Conservation (phyloP, 2,329 filamentous ascomycete species). For the Alternaria consortialis region DNA sequence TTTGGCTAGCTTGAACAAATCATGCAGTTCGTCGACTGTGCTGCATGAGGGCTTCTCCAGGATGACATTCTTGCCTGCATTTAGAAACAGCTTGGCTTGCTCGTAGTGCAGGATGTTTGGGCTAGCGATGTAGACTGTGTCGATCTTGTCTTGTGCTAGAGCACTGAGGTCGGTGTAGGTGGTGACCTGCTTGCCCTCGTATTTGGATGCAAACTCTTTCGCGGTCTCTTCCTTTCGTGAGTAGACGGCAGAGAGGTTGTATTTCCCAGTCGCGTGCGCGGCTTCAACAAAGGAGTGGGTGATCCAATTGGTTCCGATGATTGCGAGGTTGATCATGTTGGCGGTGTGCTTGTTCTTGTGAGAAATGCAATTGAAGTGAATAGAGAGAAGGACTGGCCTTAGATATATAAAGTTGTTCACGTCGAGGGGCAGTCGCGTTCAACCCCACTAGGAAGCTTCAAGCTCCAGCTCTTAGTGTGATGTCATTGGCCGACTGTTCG, state of each 20-base stretch:
- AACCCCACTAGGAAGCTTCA: conserved; percentile 23
- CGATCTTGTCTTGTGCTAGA: conserved; percentile 52
- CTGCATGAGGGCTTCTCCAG: conserved; percentile 61
- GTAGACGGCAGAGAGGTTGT: conserved; percentile 58
- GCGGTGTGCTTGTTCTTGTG: not conserved
- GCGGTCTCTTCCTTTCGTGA: conserved; percentile 57
- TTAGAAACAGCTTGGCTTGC: conserved; percentile 55
- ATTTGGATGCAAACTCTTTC: conserved; percentile 54
- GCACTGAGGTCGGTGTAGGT: conserved; percentile 53
- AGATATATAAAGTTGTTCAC: not conserved
- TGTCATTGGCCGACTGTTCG: conserved; percentile 30
- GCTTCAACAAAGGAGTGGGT: conserved; percentile 58
- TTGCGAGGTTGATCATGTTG: conserved; percentile 55
- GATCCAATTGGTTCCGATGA: conserved; percentile 61
- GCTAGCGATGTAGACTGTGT: conserved; percentile 60
- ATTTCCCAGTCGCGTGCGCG: conserved; percentile 55
- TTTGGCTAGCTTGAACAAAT: conserved; percentile 54
- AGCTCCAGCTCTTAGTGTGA: conserved; percentile 15
- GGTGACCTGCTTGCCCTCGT: conserved; percentile 40
- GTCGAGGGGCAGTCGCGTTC: conserved; percentile 17
- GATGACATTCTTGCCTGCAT: conserved; percentile 59
- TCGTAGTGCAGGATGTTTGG: conserved; percentile 59
- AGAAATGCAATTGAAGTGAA: not conserved
- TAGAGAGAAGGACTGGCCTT: not conserved
- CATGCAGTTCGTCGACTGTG: conserved; percentile 54